Conservation (phyloP, 2,329 filamentous ascomycete species). For the Fusarium sp. region DNA sequence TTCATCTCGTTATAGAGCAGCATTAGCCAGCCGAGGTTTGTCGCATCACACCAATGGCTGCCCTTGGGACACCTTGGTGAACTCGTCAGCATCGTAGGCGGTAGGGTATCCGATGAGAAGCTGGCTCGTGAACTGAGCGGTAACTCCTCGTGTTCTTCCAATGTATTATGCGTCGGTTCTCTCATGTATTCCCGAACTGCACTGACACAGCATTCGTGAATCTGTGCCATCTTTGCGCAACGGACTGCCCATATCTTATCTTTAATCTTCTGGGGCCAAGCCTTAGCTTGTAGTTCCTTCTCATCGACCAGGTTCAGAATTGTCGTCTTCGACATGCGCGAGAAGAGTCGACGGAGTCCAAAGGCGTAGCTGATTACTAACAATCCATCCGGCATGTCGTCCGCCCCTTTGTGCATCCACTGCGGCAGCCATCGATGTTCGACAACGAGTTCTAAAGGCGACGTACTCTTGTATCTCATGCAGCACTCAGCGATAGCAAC, state of each 20-base stretch:
- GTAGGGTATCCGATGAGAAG: slow-evolving; percentile 26
- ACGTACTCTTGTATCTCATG: slow-evolving; percentile 62
- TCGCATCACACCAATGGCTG: slow-evolving; percentile 62
- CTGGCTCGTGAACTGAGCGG: slow-evolving; percentile 38
- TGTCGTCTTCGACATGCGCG: slow-evolving; percentile 60
- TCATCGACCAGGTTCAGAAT: slow-evolving; percentile 60
- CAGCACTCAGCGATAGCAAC: slow-evolving; percentile 64
- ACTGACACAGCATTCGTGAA: slow-evolving; percentile 57
- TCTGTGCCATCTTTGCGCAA: slow-evolving; percentile 62
- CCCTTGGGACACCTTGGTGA: slow-evolving; percentile 61
- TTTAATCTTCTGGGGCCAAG: slow-evolving; percentile 60
- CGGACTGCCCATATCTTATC: slow-evolving; percentile 62
- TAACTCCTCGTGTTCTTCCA: slow-evolving; percentile 27
- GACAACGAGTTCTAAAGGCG: slow-evolving; percentile 61
- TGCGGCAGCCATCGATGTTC: slow-evolving; percentile 64
- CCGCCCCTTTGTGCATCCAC: slow-evolving; percentile 60
- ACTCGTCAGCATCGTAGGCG: slow-evolving; percentile 48
- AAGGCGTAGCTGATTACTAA: slow-evolving; percentile 65
- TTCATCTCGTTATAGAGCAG: slow-evolving; percentile 61
- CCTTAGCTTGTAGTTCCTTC: slow-evolving; percentile 54
- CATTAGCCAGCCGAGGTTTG: slow-evolving; percentile 66
- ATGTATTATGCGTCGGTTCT: slow-evolving; percentile 37
- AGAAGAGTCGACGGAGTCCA: slow-evolving; percentile 60
- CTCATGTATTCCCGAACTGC: slow-evolving; percentile 60
- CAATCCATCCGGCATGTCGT: slow-evolving; percentile 62